Percentiles rank a stretch among this genome's conserved stretches.
Evolutionary conservation across 116 monocot species (phyloP).

Genomic region (Cymodocea nodosa): DNA sequence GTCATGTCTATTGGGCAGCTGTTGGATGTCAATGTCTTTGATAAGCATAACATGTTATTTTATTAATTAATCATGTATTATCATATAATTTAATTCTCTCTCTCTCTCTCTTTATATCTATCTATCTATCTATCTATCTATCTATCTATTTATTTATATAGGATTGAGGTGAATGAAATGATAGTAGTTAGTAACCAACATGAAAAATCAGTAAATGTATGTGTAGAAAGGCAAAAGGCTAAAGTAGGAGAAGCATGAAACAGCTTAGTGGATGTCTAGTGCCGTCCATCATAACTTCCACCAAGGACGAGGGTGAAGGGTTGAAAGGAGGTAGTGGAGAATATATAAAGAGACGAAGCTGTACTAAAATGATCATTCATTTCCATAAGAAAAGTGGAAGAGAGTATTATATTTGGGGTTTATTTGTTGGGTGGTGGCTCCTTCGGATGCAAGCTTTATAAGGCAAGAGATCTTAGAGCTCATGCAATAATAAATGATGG

Average conservation of each 20-base stretch:
- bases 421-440: conserved; percentile 1
- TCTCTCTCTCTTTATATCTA: too few relatives aligned
- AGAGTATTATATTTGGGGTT: not conserved
- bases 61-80: too few relatives aligned
- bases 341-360: conserved; percentile 2
- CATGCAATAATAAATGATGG: not conserved
- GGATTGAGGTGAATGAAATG: too few relatives aligned
- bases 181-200: not conserved
- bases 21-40: not conserved
- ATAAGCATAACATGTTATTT: too few relatives aligned
- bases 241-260: not conserved
- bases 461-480: conserved; percentile 2
- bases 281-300: not conserved
- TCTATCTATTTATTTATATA: too few relatives aligned
- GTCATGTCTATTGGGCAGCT: not conserved
- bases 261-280: conserved; percentile 3
- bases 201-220: not conserved
- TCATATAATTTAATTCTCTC: too few relatives aligned
- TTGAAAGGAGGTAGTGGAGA: conserved; percentile 6
- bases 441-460: not conserved
- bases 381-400: not conserved
- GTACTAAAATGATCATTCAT: conserved; percentile 4
- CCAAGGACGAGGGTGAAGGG: too few relatives aligned
- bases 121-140: too few relatives aligned
- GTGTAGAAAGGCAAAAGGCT: not conserved